Evolutionary conservation across 2,329 filamentous ascomycete species (phyloP), one percentile per base, ranked within the genome.

Genomic region (Trichoderma harzianum): DNA sequence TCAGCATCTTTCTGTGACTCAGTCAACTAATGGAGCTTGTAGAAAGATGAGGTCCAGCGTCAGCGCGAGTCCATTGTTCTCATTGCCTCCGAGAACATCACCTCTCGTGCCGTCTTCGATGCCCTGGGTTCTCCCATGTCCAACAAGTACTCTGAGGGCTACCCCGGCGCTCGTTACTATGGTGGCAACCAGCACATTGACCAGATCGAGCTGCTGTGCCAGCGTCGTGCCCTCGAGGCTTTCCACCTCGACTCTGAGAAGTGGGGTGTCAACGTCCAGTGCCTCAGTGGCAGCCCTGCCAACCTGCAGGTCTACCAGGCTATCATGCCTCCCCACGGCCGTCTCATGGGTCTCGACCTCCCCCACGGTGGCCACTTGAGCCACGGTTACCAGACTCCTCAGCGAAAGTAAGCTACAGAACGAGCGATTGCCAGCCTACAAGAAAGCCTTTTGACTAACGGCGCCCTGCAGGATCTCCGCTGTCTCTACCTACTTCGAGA

Each of bases 91-190:
- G 96, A 99, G 88, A 99, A 99, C 88, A 95, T 99, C 85, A 99
- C 96, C 72, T 99, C 96, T 74, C 94, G 95, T 78, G 95, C 96
- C 79, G 96, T 99, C 80, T 97, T 97, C 86, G 95, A 99, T 86
- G 96, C 96, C 73, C 91, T 99, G 76, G 96, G 96, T 79, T 95
- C 91, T 72, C 92, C 93, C 83, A 97, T 96, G 93, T 94, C 93
- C 84, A 97, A 99, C 90, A 99, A 99, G 88, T 99, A 99, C 90
- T 98, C 94, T 21, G 96, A 99, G 88, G 96, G 96, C 76, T 97
- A 97, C 84, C 96, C 96, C 77, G 96, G 96, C 82, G 96, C 96
- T 78, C 92, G 96, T 84, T 99, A 99, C 90, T 99, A 99, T 81
- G 96, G 96, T 81, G 96, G 96, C 81, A 99, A 99, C 87, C 93